These are phyloP conservation scores for Mucuna pruriens DNA, from an alignment of 306 rosid genomes.

Conservation along the genomic window DNA sequence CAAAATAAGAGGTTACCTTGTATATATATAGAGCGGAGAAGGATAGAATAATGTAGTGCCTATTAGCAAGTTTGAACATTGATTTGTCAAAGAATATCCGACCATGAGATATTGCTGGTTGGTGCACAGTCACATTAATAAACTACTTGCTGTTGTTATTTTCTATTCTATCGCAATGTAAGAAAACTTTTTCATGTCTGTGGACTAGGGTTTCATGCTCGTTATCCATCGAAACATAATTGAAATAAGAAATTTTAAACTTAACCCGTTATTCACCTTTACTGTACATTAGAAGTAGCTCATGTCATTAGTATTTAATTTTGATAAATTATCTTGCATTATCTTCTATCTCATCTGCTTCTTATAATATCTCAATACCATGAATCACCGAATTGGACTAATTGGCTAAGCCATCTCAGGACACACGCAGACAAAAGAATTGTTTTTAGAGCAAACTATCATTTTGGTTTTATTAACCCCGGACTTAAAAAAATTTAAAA, in stretches of 20 bases:
- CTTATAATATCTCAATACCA: not conserved
- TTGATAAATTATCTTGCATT: not conserved
- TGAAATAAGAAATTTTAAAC: not conserved
- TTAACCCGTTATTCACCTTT: not conserved
- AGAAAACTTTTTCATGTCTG: not conserved
- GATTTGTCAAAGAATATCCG: constrained; percentile 24
- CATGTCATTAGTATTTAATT: not conserved
- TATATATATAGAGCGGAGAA: not conserved
- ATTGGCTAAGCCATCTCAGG: not conserved
- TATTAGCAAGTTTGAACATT: not conserved
- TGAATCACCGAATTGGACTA: not conserved
- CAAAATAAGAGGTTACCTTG: not conserved
- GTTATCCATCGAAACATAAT: constrained; percentile 9
- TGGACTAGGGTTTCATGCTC: constrained; percentile 15
- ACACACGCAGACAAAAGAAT: too few species aligned
- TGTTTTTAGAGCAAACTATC: too few species aligned
- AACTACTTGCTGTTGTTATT: constrained; percentile 30
- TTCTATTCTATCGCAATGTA: constrained; percentile 38
- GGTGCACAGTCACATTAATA: constrained; percentile 42
- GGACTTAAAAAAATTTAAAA: too few species aligned
- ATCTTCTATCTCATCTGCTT: not conserved
- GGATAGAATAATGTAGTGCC: not conserved
- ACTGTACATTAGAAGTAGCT: not conserved
- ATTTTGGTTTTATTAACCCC: too few species aligned
- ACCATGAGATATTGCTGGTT: constrained; percentile 47